Evolutionary conservation across 2,329 filamentous ascomycete genomes (phyloP).

Genomic region (Penicillium sp.): DNA sequence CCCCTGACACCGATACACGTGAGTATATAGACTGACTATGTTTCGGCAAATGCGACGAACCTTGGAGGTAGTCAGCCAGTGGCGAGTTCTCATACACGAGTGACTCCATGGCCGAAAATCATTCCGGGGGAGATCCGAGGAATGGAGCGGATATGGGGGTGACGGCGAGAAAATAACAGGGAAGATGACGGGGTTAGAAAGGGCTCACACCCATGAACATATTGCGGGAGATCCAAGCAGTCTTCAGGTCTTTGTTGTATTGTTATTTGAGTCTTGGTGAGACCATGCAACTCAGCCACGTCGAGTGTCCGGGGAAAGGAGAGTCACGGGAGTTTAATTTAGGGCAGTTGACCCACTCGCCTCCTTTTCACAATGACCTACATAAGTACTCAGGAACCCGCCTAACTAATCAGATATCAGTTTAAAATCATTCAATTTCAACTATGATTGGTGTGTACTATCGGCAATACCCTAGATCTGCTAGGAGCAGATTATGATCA

Average conservation of each 20-base stretch:
- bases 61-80: conserved; percentile 83
- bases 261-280: conserved; percentile 1
- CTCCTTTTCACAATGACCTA: conserved; percentile 15
- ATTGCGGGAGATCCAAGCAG: conserved; percentile 8
- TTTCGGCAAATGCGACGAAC: conserved; percentile 46
- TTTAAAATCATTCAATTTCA: background rate
- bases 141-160: conserved; percentile 12
- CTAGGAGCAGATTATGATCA: background rate
- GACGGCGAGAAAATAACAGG: too few species aligned
- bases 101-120: conserved; percentile 65
- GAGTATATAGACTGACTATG: conserved; percentile 5
- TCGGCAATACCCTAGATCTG: background rate
- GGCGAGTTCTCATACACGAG: conserved; percentile 82
- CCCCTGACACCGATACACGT: conserved; percentile 31
- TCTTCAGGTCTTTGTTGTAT: conserved; percentile 4
- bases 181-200: conserved; percentile 72
- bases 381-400: background rate
- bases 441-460: background rate
- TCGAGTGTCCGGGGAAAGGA: conserved; percentile 26
- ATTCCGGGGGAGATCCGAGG: conserved; percentile 24
- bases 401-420: background rate
- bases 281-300: conserved; percentile 13
- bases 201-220: conserved; percentile 60
- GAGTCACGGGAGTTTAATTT: conserved; percentile 26
- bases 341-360: conserved; percentile 19